A percentile compares a stretch with the other conserved stretches of the same genome.
phyloP scores from a whole-genome alignment of 2,329 filamentous ascomycete species.

The Trichoderma sp. region DNA sequence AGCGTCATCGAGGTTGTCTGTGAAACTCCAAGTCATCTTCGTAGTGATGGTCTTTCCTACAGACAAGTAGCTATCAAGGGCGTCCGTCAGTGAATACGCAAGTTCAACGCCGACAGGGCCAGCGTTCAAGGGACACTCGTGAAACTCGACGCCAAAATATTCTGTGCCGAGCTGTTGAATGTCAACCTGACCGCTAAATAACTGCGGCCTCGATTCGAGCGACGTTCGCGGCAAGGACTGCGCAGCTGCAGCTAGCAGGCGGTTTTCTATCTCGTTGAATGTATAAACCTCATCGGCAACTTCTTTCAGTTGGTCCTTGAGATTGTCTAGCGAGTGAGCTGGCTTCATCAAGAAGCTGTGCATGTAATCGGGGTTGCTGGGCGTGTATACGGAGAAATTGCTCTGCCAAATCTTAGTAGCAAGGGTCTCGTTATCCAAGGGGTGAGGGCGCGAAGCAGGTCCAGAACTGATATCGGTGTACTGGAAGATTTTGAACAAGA shows the following conservation, averaged over 20 bases:
- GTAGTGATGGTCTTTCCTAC: conserved; percentile 24
- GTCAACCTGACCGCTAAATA: conserved; percentile 30
- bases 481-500: conserved; percentile 28
- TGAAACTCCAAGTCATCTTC: conserved; percentile 29
- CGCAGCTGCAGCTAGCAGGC: conserved; percentile 20
- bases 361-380: conserved; percentile 24
- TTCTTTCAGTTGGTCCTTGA: conserved; percentile 14
- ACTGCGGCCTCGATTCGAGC: background rate
- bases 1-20: conserved; percentile 19
- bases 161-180: conserved; percentile 13
- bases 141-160: conserved; percentile 25
- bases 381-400: conserved; percentile 24
- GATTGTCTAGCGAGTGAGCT: conserved; percentile 15
- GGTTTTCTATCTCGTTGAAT: conserved; percentile 25
- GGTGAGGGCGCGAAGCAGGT: background rate
- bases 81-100: conserved; percentile 2
- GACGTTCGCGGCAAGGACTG: conserved; percentile 24
- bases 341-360: conserved; percentile 23
- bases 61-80: conserved; percentile 9
- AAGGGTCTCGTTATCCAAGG: conserved; percentile 20
- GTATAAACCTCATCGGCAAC: conserved; percentile 13
- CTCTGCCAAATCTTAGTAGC: conserved; percentile 24
- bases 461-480: conserved; percentile 14
- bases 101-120: conserved; percentile 10
- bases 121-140: conserved; percentile 21